A percentile compares a stretch with the other conserved stretches of the same genome.
These are phyloP conservation scores for Fusarium musae DNA, from an alignment of 2,329 filamentous ascomycete genomes.

Conservation along the genomic window DNA sequence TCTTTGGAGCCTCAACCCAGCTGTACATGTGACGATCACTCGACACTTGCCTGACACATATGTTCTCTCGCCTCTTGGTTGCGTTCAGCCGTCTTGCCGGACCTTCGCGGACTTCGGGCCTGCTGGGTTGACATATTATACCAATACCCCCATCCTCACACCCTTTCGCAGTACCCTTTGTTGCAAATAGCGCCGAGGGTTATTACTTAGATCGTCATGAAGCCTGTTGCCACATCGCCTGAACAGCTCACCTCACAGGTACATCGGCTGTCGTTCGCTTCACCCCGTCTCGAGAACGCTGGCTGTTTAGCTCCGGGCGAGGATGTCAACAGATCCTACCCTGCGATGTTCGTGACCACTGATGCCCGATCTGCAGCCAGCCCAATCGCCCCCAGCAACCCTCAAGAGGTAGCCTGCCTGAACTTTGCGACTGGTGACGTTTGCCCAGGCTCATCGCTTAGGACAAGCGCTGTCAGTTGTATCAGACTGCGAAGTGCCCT, in stretches of 20 bases:
- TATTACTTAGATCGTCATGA: slow-evolving; percentile 34
- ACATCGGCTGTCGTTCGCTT: slow-evolving; percentile 47
- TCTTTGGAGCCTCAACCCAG: slow-evolving; percentile 33
- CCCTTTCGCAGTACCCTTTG: slow-evolving; percentile 25
- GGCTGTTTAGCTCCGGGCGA: slow-evolving; percentile 21
- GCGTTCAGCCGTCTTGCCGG: slow-evolving; percentile 17
- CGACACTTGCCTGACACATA: slow-evolving; percentile 26
- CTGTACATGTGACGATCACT: slow-evolving; percentile 34
- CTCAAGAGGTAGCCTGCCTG: slow-evolving; percentile 17
- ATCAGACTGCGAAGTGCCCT: neutral
- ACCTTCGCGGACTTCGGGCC: slow-evolving; percentile 7
- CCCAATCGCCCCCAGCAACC: slow-evolving; percentile 15
- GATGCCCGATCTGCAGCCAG: slow-evolving; percentile 46
- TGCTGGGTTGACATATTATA: slow-evolving; percentile 12
- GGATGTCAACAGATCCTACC: slow-evolving; percentile 31
- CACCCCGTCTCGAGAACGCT: slow-evolving; percentile 24
- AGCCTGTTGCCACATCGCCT: slow-evolving; percentile 44
- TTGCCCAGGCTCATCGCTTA: neutral
- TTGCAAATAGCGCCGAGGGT: slow-evolving; percentile 33
- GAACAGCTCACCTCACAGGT: slow-evolving; percentile 50
- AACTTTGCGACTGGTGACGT: slow-evolving; percentile 1
- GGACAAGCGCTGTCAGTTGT: neutral
- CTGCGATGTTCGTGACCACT: slow-evolving; percentile 39
- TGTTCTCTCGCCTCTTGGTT: slow-evolving; percentile 19
- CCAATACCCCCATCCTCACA: slow-evolving; percentile 29